phyloP scores from a whole-genome alignment of 192 early-diverging fungal species.

The Glomus cerebriforme region DNA sequence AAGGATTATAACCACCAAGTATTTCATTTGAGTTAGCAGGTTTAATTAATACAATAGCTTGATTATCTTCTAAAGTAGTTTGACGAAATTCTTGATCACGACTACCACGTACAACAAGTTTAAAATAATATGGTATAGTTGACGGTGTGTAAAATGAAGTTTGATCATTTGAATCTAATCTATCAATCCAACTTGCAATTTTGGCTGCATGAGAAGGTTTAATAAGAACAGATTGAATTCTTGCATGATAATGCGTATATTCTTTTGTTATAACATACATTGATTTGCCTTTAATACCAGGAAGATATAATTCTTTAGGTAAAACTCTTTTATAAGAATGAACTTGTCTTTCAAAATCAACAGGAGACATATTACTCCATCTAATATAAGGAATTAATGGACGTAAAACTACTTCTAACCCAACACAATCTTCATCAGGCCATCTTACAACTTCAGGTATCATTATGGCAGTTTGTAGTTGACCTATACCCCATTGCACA shows the following conservation, averaged over 20 bases:
- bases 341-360: conserved; percentile 19
- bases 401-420: conserved; percentile 2
- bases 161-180: neutral
- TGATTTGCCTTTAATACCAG: neutral
- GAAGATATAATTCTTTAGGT: neutral
- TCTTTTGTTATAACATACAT: neutral
- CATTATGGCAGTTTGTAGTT: neutral
- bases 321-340: neutral
- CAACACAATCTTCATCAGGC: conserved; percentile 8
- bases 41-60: conserved; percentile 16
- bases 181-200: conserved; percentile 30
- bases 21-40: neutral
- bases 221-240: conserved; percentile 15
- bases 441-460: conserved; percentile 1
- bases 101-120: conserved; percentile 4
- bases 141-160: neutral
- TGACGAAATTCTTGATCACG: conserved; percentile 9
- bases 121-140: conserved; percentile 19
- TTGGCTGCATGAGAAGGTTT: conserved; percentile 2
- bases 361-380: neutral
- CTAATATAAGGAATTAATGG: conserved; percentile 13
- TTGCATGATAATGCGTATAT: neutral
- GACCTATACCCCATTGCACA: conserved; percentile 12
- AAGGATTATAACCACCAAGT: conserved; percentile 25
- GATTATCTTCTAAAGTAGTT: neutral